Evolutionary conservation across 2,329 filamentous ascomycete genomes (phyloP), one percentile per base, ranked within the genome.

Genomic region (Cytospora mali): DNA sequence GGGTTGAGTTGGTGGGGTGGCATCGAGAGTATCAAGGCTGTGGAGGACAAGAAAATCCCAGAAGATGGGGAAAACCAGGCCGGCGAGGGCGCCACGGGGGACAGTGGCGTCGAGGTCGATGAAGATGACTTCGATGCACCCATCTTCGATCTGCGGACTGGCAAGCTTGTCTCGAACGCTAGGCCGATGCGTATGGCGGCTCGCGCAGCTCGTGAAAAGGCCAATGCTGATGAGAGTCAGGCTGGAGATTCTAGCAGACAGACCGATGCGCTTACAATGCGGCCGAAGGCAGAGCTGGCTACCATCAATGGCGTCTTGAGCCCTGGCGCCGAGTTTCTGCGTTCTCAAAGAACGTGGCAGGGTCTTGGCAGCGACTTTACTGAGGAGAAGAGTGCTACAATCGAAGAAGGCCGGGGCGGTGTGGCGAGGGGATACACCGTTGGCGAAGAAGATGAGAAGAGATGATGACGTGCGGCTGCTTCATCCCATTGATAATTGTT

Each of bases 131-230:
- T 90, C 1, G 88, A 90, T 68, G 87, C 93, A 0, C 95, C 95
- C 0, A 92, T 97, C 70, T 99, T 96, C 69, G 94, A 99, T 75
- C 83, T 98, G 11, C 84, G 94, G 14, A 97, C 93, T 2, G 94
- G 94, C 39, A 88, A 86, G 66, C 91, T 97, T 69, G 82, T 96
- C 49, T 90, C 87, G 14, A 87, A 90, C 68, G 90, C 90, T 63
- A 84, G 92, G 61, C 92, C 93, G 6, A 91, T 94, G 86, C 79
- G 80, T 5, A 71, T 76, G 71, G 77, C 80, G 58, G 64, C 67
- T 16, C 57, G 61, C 28, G 33, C 42, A 3, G 42, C 42, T 68
- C 27, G 49, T 64, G n/a, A 23, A n/a, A 46, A 35, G n/a, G 50
- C 50, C 16, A n/a, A 49, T 13, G 27, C 31, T 5, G 39, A 67